A percentile compares a stretch with the other conserved stretches of the same genome.
These are phyloP conservation scores for Calonectria montana DNA, from an alignment of 2,329 filamentous ascomycete genomes.

Conservation along the genomic window DNA sequence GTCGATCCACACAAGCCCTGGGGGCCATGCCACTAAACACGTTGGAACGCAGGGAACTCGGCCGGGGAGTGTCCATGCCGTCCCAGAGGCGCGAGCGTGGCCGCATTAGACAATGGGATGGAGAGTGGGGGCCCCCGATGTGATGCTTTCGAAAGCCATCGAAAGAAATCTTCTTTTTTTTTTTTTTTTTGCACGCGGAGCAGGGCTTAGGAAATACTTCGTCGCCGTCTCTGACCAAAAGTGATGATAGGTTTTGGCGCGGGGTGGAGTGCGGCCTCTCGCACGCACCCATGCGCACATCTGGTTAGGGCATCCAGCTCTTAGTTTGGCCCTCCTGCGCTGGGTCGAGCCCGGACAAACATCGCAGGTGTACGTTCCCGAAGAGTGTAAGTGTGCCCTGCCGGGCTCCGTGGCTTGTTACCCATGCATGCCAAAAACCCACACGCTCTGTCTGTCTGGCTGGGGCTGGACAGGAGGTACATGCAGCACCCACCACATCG, in stretches of 20 bases:
- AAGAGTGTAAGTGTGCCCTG: slow-evolving; percentile 9
- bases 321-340: neutral
- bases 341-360: neutral
- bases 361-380: slow-evolving; percentile 1
- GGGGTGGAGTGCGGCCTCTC: neutral
- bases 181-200: neutral
- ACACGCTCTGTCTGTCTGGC: slow-evolving; percentile 5
- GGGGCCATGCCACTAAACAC: slow-evolving; percentile 27
- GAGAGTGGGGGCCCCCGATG: slow-evolving; percentile 13
- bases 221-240: neutral
- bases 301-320: neutral
- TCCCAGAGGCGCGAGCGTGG: slow-evolving; percentile 11
- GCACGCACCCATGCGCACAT: neutral
- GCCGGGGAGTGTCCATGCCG: slow-evolving; percentile 19
- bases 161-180: neutral
- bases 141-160: slow-evolving; percentile 14
- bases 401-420: slow-evolving; percentile 16
- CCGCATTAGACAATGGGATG: slow-evolving; percentile 17
- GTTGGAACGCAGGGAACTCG: slow-evolving; percentile 28
- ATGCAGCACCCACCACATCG: neutral
- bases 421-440: slow-evolving; percentile 21
- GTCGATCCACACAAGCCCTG: slow-evolving; percentile 19
- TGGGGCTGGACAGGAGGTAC: slow-evolving; percentile 12
- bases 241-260: neutral
- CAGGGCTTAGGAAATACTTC: neutral